Percentiles rank a stretch among this genome's conserved stretches.
phyloP scores from a whole-genome alignment of 148 eudicot genomes.

The Limonium bicolor region DNA sequence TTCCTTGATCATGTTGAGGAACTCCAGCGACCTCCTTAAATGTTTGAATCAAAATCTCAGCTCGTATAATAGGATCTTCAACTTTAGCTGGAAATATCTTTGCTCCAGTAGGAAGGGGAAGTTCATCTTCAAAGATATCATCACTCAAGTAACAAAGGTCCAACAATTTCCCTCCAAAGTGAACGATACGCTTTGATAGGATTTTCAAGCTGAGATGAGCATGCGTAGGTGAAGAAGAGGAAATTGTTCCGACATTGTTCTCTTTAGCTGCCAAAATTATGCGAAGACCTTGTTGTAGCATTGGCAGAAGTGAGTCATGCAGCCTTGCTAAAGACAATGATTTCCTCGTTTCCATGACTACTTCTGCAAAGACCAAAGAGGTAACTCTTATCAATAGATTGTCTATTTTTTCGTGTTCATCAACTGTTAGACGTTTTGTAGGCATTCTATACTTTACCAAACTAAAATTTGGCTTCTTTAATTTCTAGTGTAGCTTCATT shows the following conservation, averaged over 20 bases:
- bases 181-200: constrained; percentile 58
- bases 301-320: constrained; percentile 77
- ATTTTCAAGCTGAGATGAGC: constrained; percentile 44
- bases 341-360: constrained; percentile 58
- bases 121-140: constrained; percentile 33
- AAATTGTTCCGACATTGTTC: constrained; percentile 12
- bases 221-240: constrained; percentile 31
- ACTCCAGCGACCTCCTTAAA: constrained; percentile 61
- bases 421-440: too few relatives aligned
- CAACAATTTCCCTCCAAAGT: constrained; percentile 71
- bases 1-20: constrained; percentile 25
- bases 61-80: constrained; percentile 79
- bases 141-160: constrained; percentile 61
- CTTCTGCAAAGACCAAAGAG: constrained; percentile 25
- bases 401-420: too few relatives aligned
- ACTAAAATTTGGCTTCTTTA: too few relatives aligned
- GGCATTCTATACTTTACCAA: too few relatives aligned
- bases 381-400: too few relatives aligned
- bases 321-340: constrained; percentile 51
- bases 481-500: too few relatives aligned
- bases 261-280: constrained; percentile 27
- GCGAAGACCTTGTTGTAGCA: constrained; percentile 58
- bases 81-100: constrained; percentile 91
- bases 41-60: constrained; percentile 76
- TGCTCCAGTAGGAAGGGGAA: constrained; percentile 41